Base-by-base conservation (phyloP, 495 filamentous ascomycete species). In the Xanthoparmelia taractica region DNA sequence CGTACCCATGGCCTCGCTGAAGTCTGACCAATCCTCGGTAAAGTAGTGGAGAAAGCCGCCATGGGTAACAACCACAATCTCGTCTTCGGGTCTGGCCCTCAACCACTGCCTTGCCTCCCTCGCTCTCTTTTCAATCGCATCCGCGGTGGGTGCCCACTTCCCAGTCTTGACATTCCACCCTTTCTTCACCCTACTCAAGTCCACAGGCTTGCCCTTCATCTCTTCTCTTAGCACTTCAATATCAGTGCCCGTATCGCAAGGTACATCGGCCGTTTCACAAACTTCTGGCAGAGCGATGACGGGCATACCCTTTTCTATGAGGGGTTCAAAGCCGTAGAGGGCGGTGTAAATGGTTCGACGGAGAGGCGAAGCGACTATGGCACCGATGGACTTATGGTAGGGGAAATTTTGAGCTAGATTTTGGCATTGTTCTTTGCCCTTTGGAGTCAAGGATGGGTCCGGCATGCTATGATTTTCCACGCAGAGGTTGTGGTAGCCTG, bases 331-430 rank as follows among this genome's bases (percentile, higher is more conserved):
- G 55, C 82, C 82, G 57, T 85, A 74, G 13, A 96, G 79, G 8
- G 87, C 84, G 0, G 93, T 96, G 72, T 89, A 86, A 38, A 97
- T 76, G 5, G 93, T 95, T 60, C 93, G 87, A 29, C 87, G 86
- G 56, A 96, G 80, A 1, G 93, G 92, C 0, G 91, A 96, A 54
- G 90, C 85, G 23, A 92, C 82, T 3, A 96, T 79, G 58, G 92
- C 80, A 10, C 86, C 85, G 72, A 93, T 74, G 40, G 82, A 72
- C 27, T 79, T 73, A 68, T 87, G 84, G 70, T 77, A 67, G 15
- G 89, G 88, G 73, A 96, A 96, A 33, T 59, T 69, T 4, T 76
- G 67, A 59, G 76, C 71, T 33, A 97, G 85, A 7, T 75, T 70
- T 6, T 69, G 71, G 75, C 92, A 96, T 83, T 97, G 92, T 18